phyloP scores from a whole-genome alignment of 2,329 filamentous ascomycete species.

The Hymenoscyphus repandus region DNA sequence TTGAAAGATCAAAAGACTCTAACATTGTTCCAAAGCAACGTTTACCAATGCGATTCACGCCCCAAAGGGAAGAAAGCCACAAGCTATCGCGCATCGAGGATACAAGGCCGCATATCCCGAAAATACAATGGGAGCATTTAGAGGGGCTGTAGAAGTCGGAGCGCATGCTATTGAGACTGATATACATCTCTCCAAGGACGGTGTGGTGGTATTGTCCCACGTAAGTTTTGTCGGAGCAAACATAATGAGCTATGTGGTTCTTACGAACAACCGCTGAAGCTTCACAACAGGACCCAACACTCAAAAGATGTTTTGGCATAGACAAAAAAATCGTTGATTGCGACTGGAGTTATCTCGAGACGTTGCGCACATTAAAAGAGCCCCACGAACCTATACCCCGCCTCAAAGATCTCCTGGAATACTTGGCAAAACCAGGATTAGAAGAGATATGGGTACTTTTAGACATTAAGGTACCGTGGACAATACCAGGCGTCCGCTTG shows the following conservation, averaged over 20 bases:
- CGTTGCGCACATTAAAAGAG: slow-evolving; percentile 59
- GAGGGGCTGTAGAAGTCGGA: slow-evolving; percentile 65
- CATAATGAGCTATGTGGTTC: not conserved
- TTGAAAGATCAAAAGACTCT: not conserved
- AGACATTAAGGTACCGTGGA: slow-evolving; percentile 70
- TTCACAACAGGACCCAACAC: slow-evolving; percentile 56
- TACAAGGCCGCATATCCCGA: slow-evolving; percentile 76
- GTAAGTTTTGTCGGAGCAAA: slow-evolving; percentile 37
- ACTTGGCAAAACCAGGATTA: slow-evolving; percentile 57
- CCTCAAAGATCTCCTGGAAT: slow-evolving; percentile 68
- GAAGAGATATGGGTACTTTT: slow-evolving; percentile 75
- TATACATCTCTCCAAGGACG: slow-evolving; percentile 75
- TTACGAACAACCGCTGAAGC: slow-evolving; percentile 11
- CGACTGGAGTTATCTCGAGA: slow-evolving; percentile 68
- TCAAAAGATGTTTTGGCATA: slow-evolving; percentile 79
- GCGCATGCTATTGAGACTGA: slow-evolving; percentile 86
- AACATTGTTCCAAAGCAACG: slow-evolving; percentile 16
- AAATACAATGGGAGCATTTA: slow-evolving; percentile 79
- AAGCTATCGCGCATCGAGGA: slow-evolving; percentile 73
- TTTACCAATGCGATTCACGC: slow-evolving; percentile 23
- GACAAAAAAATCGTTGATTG: slow-evolving; percentile 67
- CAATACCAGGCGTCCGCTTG: not conserved
- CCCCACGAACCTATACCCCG: slow-evolving; percentile 70
- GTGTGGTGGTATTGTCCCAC: slow-evolving; percentile 80
- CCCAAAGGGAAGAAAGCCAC: slow-evolving; percentile 41